A percentile compares a stretch with the other conserved stretches of the same genome.
Conservation (phyloP, 208 protist species). For the Crithidia acanthocephali region DNA sequence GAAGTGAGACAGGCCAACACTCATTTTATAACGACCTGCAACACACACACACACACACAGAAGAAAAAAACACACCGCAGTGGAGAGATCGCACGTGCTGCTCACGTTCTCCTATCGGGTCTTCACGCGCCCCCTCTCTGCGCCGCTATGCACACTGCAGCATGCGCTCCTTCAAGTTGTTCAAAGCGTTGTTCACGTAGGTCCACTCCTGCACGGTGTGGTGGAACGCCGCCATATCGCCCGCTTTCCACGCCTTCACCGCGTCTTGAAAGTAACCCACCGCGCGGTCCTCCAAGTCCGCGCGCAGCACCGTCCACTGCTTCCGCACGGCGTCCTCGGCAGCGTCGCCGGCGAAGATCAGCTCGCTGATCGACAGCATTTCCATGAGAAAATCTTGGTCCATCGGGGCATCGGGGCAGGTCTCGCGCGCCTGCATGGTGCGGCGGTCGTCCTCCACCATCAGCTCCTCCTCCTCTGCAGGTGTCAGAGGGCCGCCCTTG, state of each 20-base stretch:
- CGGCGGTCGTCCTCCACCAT: slow-evolving; percentile 61
- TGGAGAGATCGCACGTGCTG: too few relatives aligned
- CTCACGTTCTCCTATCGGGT: too few relatives aligned
- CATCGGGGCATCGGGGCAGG: slow-evolving; percentile 40
- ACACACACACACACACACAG: too few relatives aligned
- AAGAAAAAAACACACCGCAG: too few relatives aligned
- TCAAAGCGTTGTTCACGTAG: slow-evolving; percentile 73
- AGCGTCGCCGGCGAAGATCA: slow-evolving; percentile 65
- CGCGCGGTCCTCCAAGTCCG: slow-evolving; percentile 69
- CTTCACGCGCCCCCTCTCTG: too few relatives aligned
- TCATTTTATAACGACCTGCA: too few relatives aligned
- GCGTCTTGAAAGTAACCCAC: slow-evolving; percentile 57
- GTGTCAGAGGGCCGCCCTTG: slow-evolving; percentile 40
- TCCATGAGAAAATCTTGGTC: slow-evolving; percentile 74
- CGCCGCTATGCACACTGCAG: slow-evolving; percentile 24
- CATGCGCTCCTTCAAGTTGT: slow-evolving; percentile 65
- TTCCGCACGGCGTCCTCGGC: slow-evolving; percentile 40
- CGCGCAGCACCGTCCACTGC: slow-evolving; percentile 57
- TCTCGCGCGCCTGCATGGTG: slow-evolving; percentile 32
- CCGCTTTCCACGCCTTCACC: slow-evolving; percentile 42
- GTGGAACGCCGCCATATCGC: slow-evolving; percentile 46
- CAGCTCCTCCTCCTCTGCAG: slow-evolving; percentile 67
- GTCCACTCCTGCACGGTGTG: slow-evolving; percentile 75
- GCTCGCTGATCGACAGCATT: slow-evolving; percentile 76
- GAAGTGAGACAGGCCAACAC: too few relatives aligned